Base-by-base conservation (phyloP, 192 early-diverging fungal genomes). In the Coemansia interrupta region DNA sequence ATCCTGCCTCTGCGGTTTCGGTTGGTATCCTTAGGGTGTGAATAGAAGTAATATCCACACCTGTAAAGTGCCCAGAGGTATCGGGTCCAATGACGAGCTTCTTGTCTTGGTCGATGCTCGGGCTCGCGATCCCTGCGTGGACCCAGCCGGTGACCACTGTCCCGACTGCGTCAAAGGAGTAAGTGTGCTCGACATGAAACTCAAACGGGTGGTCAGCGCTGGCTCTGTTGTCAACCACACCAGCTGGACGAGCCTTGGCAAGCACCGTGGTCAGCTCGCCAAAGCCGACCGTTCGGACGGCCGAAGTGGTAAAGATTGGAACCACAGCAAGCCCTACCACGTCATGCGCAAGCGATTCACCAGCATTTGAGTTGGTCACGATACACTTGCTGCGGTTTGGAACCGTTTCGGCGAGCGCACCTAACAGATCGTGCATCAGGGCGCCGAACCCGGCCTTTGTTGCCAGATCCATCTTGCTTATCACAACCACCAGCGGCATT, bases 391-490 rank as follows among this genome's bases (percentile, higher is more conserved):
- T 56, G 58, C 76, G 61, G 29, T 32, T 48, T 41, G 83, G 54
- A 39, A 63, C 49, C 47, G 63, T 24, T 23, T 70, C 17, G 58
- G 72, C 45, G 64, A 83, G 19, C 54, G 83, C n/a, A 63, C 58
- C 46, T 70, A 81, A 38, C 72, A 70, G 53, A 72, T 68, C 30
- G 49, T 53, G 64, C 69, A 86, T 81, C 58, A 89, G 62, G 0
- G 72, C 68, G 0, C 64, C 73, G 29, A 87, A 79, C 23, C 73
- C 76, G 28, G 82, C 70, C 43, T 79, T 72, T 1, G 79, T 73
- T 0, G 87, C 84, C 32, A 84, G 57, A 70, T 90, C 88, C 79
- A 92, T 92, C 64, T 95, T 97, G 38, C 92, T 94, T 19, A 97
- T 78, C 5, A 87, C 84, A 11, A 95, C 86, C 65, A 89, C 89